phyloP scores from a whole-genome alignment of 768 basidiomycete species.

The Tulasnella sp. region DNA sequence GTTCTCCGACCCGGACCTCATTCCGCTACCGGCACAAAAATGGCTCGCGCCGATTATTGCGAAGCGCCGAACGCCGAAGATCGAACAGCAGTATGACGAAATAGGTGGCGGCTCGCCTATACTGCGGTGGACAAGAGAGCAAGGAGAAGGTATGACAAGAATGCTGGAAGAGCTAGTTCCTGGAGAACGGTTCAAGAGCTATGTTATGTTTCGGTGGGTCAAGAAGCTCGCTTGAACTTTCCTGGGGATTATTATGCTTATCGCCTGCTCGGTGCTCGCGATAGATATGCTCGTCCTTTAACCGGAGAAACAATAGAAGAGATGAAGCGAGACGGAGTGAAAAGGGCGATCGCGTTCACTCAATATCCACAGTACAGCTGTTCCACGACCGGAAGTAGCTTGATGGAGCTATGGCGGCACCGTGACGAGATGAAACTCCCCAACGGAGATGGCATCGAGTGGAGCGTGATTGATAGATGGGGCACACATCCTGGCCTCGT shows the following conservation, averaged over 20 bases:
- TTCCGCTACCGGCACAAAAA: conserved; percentile 90
- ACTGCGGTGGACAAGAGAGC: conserved; percentile 77
- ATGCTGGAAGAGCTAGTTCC: conserved; percentile 86
- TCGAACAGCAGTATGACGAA: conserved; percentile 88
- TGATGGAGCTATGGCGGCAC: conserved; percentile 76
- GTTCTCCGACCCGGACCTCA: conserved; percentile 88
- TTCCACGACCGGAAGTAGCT: conserved; percentile 93
- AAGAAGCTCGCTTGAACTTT: neutral
- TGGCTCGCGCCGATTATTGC: conserved; percentile 87
- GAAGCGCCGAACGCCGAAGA: conserved; percentile 79
- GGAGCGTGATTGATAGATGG: conserved; percentile 99
- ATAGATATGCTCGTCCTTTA: conserved; percentile 69
- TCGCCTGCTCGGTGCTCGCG: neutral
- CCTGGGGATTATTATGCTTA: neutral
- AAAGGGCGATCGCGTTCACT: conserved; percentile 89
- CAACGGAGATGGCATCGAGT: conserved; percentile 54
- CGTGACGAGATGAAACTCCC: conserved; percentile 42
- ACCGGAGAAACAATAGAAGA: conserved; percentile 77
- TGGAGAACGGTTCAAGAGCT: conserved; percentile 73
- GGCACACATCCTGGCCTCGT: conserved; percentile 92
- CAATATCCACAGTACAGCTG: conserved; percentile 99
- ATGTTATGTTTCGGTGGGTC: conserved; percentile 81
- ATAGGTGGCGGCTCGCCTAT: conserved; percentile 99
- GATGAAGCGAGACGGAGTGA: conserved; percentile 88
- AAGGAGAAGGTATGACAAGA: conserved; percentile 85